Evolutionary conservation across 306 rosid species (phyloP).

Genomic region (Cicer judaicum): DNA sequence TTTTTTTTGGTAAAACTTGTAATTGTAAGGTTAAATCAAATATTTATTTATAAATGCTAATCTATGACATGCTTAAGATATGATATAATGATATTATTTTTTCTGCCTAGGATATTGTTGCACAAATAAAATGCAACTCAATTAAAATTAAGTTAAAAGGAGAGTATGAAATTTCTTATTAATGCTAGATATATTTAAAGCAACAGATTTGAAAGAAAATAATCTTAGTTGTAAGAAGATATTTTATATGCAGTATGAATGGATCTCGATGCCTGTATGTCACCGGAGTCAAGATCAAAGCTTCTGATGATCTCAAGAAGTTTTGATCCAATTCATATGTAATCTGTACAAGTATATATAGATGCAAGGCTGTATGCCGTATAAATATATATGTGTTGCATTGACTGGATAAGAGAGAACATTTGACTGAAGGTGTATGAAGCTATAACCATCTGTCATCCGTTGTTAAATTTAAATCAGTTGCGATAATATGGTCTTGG

Average conservation of each 20-base stretch:
- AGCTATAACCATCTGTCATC: background rate
- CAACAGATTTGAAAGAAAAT: background rate
- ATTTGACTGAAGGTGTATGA: conserved; percentile 14
- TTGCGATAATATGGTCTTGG: conserved; percentile 5
- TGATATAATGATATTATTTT: conserved; percentile 2
- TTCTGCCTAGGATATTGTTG: background rate
- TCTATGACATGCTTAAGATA: background rate
- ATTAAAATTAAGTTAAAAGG: background rate
- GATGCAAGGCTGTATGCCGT: too few species aligned
- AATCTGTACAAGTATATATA: too few species aligned
- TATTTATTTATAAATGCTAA: conserved; percentile 4
- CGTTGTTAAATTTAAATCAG: conserved; percentile 1
- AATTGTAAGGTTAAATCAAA: background rate
- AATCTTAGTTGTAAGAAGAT: conserved; percentile 35
- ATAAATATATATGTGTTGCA: background rate
- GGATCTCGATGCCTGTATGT: conserved; percentile 13
- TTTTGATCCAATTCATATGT: too few species aligned
- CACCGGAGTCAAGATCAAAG: conserved; percentile 29
- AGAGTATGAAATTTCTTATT: background rate
- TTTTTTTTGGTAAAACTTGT: conserved; percentile 19
- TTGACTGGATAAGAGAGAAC: background rate
- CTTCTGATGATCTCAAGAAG: background rate
- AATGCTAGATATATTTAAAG: conserved; percentile 2
- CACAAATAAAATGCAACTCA: conserved; percentile 10
- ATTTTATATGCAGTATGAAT: conserved; percentile 24